Evolutionary conservation across 257 asterid genomes (phyloP).

Genomic region (Solanum chaucha): DNA sequence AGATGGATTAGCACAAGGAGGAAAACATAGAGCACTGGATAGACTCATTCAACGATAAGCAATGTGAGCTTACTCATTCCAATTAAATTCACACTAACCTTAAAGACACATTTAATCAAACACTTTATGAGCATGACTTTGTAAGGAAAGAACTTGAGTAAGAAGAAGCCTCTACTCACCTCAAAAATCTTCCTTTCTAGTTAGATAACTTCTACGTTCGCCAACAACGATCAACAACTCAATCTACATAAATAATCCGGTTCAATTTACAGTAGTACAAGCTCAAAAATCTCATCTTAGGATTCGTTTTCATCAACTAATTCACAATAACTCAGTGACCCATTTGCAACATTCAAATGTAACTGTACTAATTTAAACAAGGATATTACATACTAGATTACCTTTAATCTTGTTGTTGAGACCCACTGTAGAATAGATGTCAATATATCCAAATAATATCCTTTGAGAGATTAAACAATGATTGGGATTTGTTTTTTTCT

Average conservation of each 20-base stretch:
- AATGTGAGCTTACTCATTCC: background rate
- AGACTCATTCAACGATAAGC: background rate
- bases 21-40: background rate
- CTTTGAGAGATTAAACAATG: background rate
- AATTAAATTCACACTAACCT: background rate
- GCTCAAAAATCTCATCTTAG: background rate
- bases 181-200: background rate
- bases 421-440: background rate
- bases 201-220: background rate
- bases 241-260: background rate
- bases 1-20: background rate
- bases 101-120: background rate
- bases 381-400: background rate
- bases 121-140: background rate
- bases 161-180: background rate
- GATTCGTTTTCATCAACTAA: background rate
- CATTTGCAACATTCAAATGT: background rate
- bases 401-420: background rate
- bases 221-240: background rate
- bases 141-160: background rate
- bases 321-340: background rate
- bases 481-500: background rate
- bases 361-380: background rate
- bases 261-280: background rate
- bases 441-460: background rate